phyloP scores from a whole-genome alignment of 768 basidiomycete species.

The Clathrus columnatus region DNA sequence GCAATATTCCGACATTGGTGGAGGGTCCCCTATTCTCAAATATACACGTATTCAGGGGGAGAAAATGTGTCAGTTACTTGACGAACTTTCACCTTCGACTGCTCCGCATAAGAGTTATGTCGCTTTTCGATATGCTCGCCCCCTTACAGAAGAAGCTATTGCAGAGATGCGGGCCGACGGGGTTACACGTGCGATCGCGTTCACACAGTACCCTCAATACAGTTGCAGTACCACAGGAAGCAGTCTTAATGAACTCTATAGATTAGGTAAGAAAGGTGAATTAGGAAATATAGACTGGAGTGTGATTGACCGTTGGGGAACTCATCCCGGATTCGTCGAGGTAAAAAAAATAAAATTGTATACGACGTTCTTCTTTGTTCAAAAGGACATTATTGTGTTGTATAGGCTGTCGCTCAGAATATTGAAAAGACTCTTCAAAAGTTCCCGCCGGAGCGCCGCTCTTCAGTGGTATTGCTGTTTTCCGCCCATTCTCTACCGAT shows the following conservation, averaged over 20 bases:
- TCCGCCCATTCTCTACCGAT: slow-evolving; percentile 97
- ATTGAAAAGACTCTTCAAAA: slow-evolving; percentile 73
- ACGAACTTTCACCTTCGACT: slow-evolving; percentile 87
- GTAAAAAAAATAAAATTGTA: slow-evolving; percentile 33
- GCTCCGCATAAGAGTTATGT: slow-evolving; percentile 96
- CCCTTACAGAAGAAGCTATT: slow-evolving; percentile 77
- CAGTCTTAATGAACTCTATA: slow-evolving; percentile 87
- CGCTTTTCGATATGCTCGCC: slow-evolving; percentile 89
- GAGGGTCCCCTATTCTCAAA: slow-evolving; percentile 89
- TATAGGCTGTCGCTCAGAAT: slow-evolving; percentile 83
- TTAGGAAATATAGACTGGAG: slow-evolving; percentile 80
- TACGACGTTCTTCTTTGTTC: slow-evolving; percentile 1
- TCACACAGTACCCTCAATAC: slow-evolving; percentile 98
- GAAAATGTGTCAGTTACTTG: slow-evolving; percentile 82
- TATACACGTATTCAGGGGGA: slow-evolving; percentile 87
- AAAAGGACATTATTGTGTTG: neutral
- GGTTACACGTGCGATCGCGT: slow-evolving; percentile 86
- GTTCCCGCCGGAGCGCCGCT: slow-evolving; percentile 62
- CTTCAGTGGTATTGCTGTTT: slow-evolving; percentile 79
- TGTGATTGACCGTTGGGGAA: slow-evolving; percentile 97
- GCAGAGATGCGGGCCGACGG: slow-evolving; percentile 83
- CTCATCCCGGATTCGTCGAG: slow-evolving; percentile 90
- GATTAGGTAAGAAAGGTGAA: slow-evolving; percentile 52
- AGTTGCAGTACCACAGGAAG: slow-evolving; percentile 97
- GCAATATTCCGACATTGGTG: slow-evolving; percentile 92